A percentile compares a stretch with the other conserved stretches of the same genome.
phyloP scores from a whole-genome alignment of 257 asterid genomes.

The Cynanchum wilfordii region DNA sequence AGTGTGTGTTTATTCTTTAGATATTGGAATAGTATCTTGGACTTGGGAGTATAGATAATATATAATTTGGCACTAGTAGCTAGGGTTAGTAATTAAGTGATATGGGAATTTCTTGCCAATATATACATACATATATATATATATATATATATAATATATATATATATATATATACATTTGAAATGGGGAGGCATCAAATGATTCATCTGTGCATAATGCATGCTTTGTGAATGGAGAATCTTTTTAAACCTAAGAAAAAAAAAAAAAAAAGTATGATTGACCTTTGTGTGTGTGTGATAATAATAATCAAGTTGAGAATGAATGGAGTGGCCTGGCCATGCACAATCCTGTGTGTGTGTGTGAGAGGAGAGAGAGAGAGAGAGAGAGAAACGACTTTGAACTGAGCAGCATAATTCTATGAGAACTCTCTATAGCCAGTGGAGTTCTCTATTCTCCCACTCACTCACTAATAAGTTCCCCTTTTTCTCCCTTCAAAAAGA shows the following conservation, averaged over 20 bases:
- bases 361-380: background rate
- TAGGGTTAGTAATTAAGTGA: background rate
- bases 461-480: constrained; percentile 8
- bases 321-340: constrained; percentile 2
- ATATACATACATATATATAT: too few species aligned
- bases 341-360: background rate
- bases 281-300: background rate
- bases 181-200: constrained; percentile 13
- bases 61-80: background rate
- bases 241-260: background rate
- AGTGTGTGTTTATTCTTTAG: background rate
- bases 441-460: constrained; percentile 58
- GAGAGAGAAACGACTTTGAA: background rate
- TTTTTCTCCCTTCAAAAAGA: constrained; percentile 53
- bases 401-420: constrained; percentile 16
- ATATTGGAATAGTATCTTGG: background rate
- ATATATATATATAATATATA: background rate
- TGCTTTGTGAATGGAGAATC: constrained; percentile 5
- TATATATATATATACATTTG: background rate
- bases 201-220: constrained; percentile 10
- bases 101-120: background rate
- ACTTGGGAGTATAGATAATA: background rate
- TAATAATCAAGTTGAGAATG: background rate
- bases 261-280: background rate
- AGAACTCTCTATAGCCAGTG: constrained; percentile 29